Base-by-base conservation (phyloP, 768 basidiomycete species). In the Nidula microcarpa region DNA sequence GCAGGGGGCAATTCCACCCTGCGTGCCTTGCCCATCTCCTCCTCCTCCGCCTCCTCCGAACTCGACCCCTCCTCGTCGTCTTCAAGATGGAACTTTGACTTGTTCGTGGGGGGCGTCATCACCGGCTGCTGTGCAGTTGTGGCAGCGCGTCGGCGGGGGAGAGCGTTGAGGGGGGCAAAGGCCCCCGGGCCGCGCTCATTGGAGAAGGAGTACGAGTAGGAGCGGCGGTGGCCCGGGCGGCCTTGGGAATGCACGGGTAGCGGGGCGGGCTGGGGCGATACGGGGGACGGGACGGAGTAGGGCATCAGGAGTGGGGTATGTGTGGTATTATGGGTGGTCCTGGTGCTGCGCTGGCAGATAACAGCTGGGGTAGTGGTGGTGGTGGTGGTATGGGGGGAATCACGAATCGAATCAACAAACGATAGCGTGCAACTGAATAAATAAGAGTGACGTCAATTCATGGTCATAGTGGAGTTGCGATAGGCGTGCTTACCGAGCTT, bases 171-270 rank as follows among this genome's bases (percentile, higher is more conserved):
- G 9, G 77, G 65, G 14, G 70, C 69, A 52, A 84, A 82, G 17
- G 82, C 74, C 54, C 81, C 81, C 17, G 70, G 64, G 39, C 75
- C 74, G 49, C 61, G 63, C 52, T 75, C 71, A 30, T 75, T 70
- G 41, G 74, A 68, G 57, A 57, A 55, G 14, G 36, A 37, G 10
- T 49, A 36, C 5, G 71, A 67, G 60, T 69, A 73, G 13, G 69
- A 68, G 46, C 72, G 67, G 37, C 71, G 68, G 55, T 74, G 73
- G 51, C 70, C 66, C 32, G 68, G 62, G 8, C 70, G 63, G 45
- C 67, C 73, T 18, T 60, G 57, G 39, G 62, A 60, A 32, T 67
- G 67, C 47, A 56, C 54, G 33, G 63, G 64, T 9, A 65, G 59
- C 14, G 59, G 60, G 18, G 49, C 36, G 23, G 47, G 41, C 17